Base-by-base conservation (phyloP, 352 stramenopile genomes). In the Globisporangium uncinulatum region DNA sequence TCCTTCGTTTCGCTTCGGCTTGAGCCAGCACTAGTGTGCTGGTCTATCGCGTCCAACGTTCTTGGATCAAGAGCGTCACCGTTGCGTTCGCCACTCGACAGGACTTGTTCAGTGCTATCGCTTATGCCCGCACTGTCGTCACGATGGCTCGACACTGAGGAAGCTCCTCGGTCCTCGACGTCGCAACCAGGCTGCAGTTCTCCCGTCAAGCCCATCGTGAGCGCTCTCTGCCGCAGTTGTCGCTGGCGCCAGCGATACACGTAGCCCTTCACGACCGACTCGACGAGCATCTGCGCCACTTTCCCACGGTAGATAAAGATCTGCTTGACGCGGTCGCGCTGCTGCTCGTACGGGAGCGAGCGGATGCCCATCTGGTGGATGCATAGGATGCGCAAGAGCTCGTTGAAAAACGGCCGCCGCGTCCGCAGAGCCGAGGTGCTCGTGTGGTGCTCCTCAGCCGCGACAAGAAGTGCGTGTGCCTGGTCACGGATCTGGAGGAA, bases 291-390 rank as follows among this genome's bases (percentile, higher is more conserved):
- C 34, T 82, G 65, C 21, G 81, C 79, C 34, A 92, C 75, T 56
- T 89, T 89, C 42, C 76, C 80, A 4, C 77, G 66, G 59, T 87
- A 89, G 67, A 92, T 81, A 51, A 92, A 92, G 60, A 92, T 92
- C 62, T 92, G 79, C 54, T 92, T 92, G 51, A 92, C 81, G 9
- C 81, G 81, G 55, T 89, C 81, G 56, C 81, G 71, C 56, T 89
- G 81, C 58, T 92, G 81, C 56, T 92, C 81, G 58, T 92, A 92
- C 17, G 79, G 79, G 41, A 92, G 63, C 32, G 79, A 85, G 17
- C 79, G 79, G 48, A 92, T 92, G 8, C 81, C 81, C n/a, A 92
- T 64, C 20, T 92, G 81, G 45, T 92, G 79, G 49, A 92, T 92
- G 54, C 79, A 92, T 53, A 92, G 53, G 19, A 81, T 74, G 21